Base-by-base conservation (phyloP, 2,329 filamentous ascomycete genomes). In the Paecilomyces sp. region DNA sequence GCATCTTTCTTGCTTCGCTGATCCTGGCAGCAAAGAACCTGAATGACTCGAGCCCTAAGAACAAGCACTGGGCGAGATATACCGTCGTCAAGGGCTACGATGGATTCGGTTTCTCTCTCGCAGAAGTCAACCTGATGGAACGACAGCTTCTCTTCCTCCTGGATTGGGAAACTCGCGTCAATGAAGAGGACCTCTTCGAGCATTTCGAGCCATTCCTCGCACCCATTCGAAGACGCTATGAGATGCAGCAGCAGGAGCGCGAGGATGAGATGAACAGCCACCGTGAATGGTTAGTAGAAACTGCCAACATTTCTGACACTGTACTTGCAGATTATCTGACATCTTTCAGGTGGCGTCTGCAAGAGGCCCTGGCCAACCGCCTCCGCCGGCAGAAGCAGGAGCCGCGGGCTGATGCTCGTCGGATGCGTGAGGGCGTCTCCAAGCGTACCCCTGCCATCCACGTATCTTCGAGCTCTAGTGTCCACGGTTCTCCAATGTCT, bases 31-130 rank as follows among this genome's bases (percentile, higher is more conserved):
- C 94, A 68, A 99, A 99, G 87, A 97, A 97, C 76, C 85, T 97
- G 67, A 97, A 99, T 76, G 94, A 97, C 82, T 96, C 92, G 62
- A 97, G 92, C 12, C 94, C 94, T 64, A 97, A 97, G 87, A 99
- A 99, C 85, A 97, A 97, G 87, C 94, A 99, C 83, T 99, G 94
- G 94, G 92, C 94, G 65, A 88, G 87, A 70, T 99, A 97, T 82
- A 96, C 89, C 61, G 80, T 88, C 69, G 88, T 96, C 67, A 83
- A 82, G 63, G 85, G 84, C 58, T 88, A 82, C 74, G 86, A 87
- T 11, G 85, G 82, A 70, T 99, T 97, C 71, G 90, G 92, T 68
- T 97, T 99, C 82, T 93, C 88, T 69, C 84, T 92, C 66, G 94
- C 91, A 36, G 94, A 99, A 79, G 94, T 99, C 69, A 99, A 99